Conservation (phyloP, 2,329 filamentous ascomycete species). For the Diaporthe sp. region DNA sequence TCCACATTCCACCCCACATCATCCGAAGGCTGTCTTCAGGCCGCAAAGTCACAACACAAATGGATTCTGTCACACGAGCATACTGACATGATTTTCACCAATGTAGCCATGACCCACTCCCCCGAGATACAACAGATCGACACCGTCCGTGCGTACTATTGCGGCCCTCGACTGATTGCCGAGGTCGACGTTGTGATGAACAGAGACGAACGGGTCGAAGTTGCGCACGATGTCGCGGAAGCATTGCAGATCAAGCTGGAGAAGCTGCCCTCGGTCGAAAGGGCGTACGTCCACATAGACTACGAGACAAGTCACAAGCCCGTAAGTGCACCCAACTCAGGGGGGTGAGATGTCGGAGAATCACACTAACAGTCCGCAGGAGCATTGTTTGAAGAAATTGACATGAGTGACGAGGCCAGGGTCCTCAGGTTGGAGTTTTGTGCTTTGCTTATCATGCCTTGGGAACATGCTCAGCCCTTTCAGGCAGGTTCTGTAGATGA, state of each 20-base stretch:
- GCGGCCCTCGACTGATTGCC: constrained; percentile 87
- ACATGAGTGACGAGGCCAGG: not conserved
- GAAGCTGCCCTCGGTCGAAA: constrained; percentile 88
- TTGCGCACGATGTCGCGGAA: constrained; percentile 93
- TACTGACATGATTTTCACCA: not conserved
- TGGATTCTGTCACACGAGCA: not conserved
- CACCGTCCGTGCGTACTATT: constrained; percentile 94
- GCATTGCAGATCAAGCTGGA: constrained; percentile 95
- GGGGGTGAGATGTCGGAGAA: not conserved
- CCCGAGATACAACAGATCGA: constrained; percentile 86
- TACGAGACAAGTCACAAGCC: constrained; percentile 98
- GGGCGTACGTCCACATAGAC: constrained; percentile 96
- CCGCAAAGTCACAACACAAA: not conserved
- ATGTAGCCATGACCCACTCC: constrained; percentile 81
- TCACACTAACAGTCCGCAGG: not conserved
- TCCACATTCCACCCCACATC: too few species aligned
- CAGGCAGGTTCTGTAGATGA: not conserved
- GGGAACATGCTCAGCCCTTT: not conserved
- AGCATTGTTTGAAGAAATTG: constrained; percentile 32
- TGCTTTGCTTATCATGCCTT: not conserved
- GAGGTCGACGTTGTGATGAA: constrained; percentile 98
- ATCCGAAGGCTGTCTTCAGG: not conserved
- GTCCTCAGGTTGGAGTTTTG: not conserved
- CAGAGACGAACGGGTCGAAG: constrained; percentile 75
- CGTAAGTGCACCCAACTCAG: constrained; percentile 48